These are phyloP conservation scores for Rusavskia elegans DNA, from an alignment of 495 filamentous ascomycete species.

Conservation along the genomic window DNA sequence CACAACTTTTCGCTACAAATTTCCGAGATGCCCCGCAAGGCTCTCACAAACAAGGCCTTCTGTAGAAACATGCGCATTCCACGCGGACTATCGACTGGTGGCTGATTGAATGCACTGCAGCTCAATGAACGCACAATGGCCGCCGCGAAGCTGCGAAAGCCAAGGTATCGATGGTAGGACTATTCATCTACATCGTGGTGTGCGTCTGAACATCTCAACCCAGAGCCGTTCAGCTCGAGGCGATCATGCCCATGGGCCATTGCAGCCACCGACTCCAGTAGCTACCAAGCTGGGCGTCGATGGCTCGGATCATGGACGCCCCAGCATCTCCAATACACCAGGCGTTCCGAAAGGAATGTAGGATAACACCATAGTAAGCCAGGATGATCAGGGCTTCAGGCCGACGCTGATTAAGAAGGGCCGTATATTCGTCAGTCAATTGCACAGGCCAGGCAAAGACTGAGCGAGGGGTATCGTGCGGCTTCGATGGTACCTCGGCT, in stretches of 20 bases:
- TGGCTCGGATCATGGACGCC: slow-evolving; percentile 2
- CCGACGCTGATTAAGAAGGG: slow-evolving; percentile 14
- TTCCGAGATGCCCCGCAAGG: too few species aligned
- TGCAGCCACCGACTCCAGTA: slow-evolving; percentile 7
- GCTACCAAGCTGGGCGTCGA: slow-evolving; percentile 6
- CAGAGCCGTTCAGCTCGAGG: too few species aligned
- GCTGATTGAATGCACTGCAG: too few species aligned
- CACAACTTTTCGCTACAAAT: too few species aligned
- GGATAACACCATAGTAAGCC: slow-evolving; percentile 22
- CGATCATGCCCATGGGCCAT: slow-evolving; percentile 1
- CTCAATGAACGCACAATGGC: too few species aligned
- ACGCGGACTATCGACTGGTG: too few species aligned
- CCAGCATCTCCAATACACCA: slow-evolving; percentile 27
- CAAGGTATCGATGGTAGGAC: too few species aligned
- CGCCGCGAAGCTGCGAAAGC: too few species aligned
- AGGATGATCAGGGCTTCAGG: slow-evolving; percentile 29
- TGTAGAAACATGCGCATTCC: too few species aligned
- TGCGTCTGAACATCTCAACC: too few species aligned
- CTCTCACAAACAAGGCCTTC: too few species aligned
- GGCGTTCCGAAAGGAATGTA: slow-evolving; percentile 17
- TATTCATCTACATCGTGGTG: too few species aligned
- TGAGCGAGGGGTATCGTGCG: slow-evolving; percentile 1
- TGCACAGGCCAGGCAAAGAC: slow-evolving; percentile 21
- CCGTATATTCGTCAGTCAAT: slow-evolving; percentile 17
- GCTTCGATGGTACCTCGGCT: background rate